Percentiles rank a stretch among this genome's conserved stretches.
These are phyloP conservation scores for Pulveroboletus frians DNA, from an alignment of 768 basidiomycete species.

Conservation along the genomic window DNA sequence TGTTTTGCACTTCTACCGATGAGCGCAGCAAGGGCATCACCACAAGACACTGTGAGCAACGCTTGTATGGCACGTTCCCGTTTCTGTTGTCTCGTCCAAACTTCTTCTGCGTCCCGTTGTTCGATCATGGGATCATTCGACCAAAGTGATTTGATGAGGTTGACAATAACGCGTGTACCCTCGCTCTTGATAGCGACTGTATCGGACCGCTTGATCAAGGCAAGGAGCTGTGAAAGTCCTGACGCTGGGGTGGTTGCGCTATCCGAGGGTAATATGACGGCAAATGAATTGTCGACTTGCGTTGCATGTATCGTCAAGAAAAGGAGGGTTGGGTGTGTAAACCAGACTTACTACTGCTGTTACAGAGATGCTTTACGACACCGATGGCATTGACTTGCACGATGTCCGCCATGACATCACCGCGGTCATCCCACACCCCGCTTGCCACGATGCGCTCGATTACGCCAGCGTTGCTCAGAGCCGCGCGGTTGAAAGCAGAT, in stretches of 20 bases:
- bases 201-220: slow-evolving; percentile 72
- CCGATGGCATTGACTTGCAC: slow-evolving; percentile 88
- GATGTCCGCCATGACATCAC: slow-evolving; percentile 77
- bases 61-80: slow-evolving; percentile 49
- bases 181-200: slow-evolving; percentile 83
- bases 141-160: slow-evolving; percentile 77
- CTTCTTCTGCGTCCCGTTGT: slow-evolving; percentile 28
- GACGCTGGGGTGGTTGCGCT: slow-evolving; percentile 33
- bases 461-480: slow-evolving; percentile 58
- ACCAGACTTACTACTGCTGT: slow-evolving; percentile 54
- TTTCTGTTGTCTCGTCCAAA: slow-evolving; percentile 41
- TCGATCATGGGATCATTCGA: slow-evolving; percentile 39
- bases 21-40: slow-evolving; percentile 61
- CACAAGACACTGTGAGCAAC: slow-evolving; percentile 50
- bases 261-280: slow-evolving; percentile 46
- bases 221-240: slow-evolving; percentile 65
- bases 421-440: slow-evolving; percentile 62
- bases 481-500: slow-evolving; percentile 50
- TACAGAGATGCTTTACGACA: slow-evolving; percentile 84
- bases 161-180: slow-evolving; percentile 83
- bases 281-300: slow-evolving; percentile 42
- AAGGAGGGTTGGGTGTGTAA: slow-evolving; percentile 20
- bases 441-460: slow-evolving; percentile 57
- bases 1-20: slow-evolving; percentile 74
- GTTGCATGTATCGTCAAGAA: slow-evolving; percentile 16